Conservation (phyloP, 768 basidiomycete genomes). For the Lactarius vividus region DNA sequence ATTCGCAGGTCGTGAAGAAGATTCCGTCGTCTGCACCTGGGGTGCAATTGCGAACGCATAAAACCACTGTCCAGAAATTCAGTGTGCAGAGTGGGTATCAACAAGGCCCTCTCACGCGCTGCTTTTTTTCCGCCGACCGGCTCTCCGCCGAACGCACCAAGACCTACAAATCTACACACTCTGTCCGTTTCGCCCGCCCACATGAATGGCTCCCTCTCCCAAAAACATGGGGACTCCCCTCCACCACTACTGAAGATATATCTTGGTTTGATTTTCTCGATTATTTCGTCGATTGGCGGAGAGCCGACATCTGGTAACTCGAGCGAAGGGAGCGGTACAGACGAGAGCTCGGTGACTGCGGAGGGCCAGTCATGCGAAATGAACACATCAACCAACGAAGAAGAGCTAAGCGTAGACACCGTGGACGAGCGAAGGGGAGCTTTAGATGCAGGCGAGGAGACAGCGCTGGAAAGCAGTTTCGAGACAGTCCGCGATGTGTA, state of each 20-base stretch:
- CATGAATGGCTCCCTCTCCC: constrained; percentile 91
- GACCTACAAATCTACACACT: constrained; percentile 75
- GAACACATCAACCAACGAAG: constrained; percentile 75
- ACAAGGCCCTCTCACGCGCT: constrained; percentile 56
- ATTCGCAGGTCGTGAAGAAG: constrained; percentile 53
- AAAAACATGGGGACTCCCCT: constrained; percentile 71
- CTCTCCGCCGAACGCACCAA: constrained; percentile 82
- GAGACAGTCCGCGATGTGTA: constrained; percentile 70
- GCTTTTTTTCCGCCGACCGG: constrained; percentile 66
- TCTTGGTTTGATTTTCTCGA: constrained; percentile 68
- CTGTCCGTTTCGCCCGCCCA: constrained; percentile 75
- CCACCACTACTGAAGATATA: constrained; percentile 81
- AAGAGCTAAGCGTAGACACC: constrained; percentile 54
- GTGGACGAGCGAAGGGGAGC: constrained; percentile 69
- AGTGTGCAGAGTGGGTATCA: constrained; percentile 6
- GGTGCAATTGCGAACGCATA: constrained; percentile 91
- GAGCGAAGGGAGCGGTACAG: constrained; percentile 44
- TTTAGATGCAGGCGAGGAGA: constrained; percentile 45
- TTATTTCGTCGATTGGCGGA: constrained; percentile 61
- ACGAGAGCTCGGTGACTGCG: constrained; percentile 58
- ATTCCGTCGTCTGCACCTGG: constrained; percentile 38
- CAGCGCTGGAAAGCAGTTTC: constrained; percentile 66
- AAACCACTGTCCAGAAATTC: constrained; percentile 68
- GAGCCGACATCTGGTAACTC: constrained; percentile 47
- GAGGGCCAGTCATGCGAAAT: constrained; percentile 79